phyloP scores from a whole-genome alignment of 331 rosid species.

The Telfairia occidentalis region DNA sequence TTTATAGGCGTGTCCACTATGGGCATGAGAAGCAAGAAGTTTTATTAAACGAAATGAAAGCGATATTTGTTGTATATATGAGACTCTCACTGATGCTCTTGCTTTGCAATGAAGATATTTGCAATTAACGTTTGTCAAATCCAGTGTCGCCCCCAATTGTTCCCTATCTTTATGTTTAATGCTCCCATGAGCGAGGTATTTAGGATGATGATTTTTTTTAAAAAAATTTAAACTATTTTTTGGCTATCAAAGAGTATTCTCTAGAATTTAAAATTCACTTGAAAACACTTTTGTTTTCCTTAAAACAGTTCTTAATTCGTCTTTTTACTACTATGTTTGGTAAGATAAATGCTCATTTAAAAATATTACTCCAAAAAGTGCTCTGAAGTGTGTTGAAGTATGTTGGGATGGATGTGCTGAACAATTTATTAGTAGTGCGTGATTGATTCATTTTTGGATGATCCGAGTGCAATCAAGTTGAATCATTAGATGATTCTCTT shows the following conservation, averaged over 20 bases:
- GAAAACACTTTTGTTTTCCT: background rate
- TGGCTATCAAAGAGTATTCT: background rate
- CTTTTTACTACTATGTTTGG: background rate
- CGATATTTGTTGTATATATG: conserved; percentile 5
- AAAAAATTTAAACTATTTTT: background rate
- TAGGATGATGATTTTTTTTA: background rate
- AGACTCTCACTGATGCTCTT: background rate
- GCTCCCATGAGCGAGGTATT: background rate
- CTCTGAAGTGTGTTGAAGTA: background rate
- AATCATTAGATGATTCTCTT: background rate
- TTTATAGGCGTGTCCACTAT: conserved; percentile 1
- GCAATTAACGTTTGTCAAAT: conserved; percentile 1
- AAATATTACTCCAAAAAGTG: background rate
- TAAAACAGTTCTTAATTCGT: background rate
- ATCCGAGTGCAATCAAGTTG: background rate
- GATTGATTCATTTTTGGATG: background rate
- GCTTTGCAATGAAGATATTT: background rate
- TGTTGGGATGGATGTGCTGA: background rate
- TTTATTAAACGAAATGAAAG: conserved; percentile 1
- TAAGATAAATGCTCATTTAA: background rate
- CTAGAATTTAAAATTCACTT: background rate
- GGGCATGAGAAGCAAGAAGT: conserved; percentile 7
- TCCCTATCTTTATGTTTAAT: background rate
- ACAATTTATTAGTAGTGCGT: background rate
- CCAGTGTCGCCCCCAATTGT: background rate